These are phyloP conservation scores for Lathyrus aphaca DNA, from an alignment of 306 rosid species.

Conservation along the genomic window DNA sequence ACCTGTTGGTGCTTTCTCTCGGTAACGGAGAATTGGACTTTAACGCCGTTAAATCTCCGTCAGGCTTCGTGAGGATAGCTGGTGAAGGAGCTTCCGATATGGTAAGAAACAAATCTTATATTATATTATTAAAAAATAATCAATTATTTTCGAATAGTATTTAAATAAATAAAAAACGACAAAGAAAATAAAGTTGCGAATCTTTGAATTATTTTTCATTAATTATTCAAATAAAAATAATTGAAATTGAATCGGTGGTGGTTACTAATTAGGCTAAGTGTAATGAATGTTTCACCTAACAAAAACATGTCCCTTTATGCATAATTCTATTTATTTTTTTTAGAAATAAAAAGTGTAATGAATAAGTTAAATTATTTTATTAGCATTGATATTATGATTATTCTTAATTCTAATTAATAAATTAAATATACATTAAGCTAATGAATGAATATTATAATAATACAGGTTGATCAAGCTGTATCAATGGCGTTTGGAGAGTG, in stretches of 20 bases:
- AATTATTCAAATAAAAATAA: conserved; percentile 1
- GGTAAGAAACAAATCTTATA: conserved; percentile 52
- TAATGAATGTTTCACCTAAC: conserved; percentile 43
- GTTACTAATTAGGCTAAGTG: conserved; percentile 46
- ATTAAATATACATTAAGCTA: not conserved
- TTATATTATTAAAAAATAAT: not conserved
- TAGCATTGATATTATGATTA: not conserved
- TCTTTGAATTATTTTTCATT: not conserved
- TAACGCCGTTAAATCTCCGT: conserved; percentile 49
- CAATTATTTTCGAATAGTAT: not conserved
- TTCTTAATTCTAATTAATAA: not conserved
- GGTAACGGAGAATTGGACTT: conserved; percentile 86
- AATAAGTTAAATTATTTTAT: conserved; percentile 47
- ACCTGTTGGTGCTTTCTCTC: conserved; percentile 72
- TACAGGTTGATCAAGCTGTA: conserved; percentile 92
- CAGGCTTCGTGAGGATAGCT: conserved; percentile 64
- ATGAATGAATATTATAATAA: conserved; percentile 8
- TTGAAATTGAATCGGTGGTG: conserved; percentile 35
- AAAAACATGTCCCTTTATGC: conserved; percentile 1
- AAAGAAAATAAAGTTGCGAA: not conserved
- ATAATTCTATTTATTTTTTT: not conserved
- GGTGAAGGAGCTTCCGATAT: conserved; percentile 91
- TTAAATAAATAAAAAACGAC: conserved; percentile 13
- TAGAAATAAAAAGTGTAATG: not conserved
- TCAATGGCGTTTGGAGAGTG: conserved; percentile 85